Evolutionary conservation across 2,329 filamentous ascomycete genomes (phyloP), one percentile per base, ranked within the genome.

Genomic region (Alternaria sp.): DNA sequence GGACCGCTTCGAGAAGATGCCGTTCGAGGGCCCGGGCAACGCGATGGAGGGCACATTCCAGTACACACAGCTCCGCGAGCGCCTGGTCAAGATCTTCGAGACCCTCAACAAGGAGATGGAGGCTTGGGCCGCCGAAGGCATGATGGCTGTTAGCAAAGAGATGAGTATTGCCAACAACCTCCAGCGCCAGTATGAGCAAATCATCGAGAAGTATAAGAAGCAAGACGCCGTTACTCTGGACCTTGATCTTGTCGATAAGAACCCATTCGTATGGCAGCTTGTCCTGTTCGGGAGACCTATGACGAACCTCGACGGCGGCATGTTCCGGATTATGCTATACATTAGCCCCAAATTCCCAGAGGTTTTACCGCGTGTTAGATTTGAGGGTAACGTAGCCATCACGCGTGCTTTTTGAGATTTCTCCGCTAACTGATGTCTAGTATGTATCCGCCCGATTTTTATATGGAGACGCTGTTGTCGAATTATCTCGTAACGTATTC

Each of bases 251-350:
- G 89, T 92, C 28, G 86, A 96, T 67, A 87, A 86, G 43, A 98
- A 97, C 72, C 94, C 95, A 0, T 97, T 97, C 75, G 85, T 95
- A 20, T 98, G 96, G 96, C 80, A 87, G 20, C 79, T 98, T 63
- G 96, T 93, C 2, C 94, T 97, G 77, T 96, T 97, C 76, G 96
- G 96, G 25, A 88, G 90, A 58, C 93, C 94, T 1, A 96, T 96
- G 91, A 97, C 94, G 6, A 94, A 97, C 70, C 87, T 98, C 2
- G 95, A 98, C 71, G 95, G 94, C 15, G 76, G 95, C 2, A 87
- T 98, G 64, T 95, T 98, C 82, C 88, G 88, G 64, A 90, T 97
- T 78, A 90, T 86, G 72, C 85, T 98, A 59, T 85, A 85, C 73
- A 90, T 98, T 73, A 97, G 93, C 72, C 90, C 93, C 6, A 87